Percentiles rank a stretch among this genome's conserved stretches.
Conservation (phyloP, 2,329 filamentous ascomycete species). For the Corynespora cassiicola region DNA sequence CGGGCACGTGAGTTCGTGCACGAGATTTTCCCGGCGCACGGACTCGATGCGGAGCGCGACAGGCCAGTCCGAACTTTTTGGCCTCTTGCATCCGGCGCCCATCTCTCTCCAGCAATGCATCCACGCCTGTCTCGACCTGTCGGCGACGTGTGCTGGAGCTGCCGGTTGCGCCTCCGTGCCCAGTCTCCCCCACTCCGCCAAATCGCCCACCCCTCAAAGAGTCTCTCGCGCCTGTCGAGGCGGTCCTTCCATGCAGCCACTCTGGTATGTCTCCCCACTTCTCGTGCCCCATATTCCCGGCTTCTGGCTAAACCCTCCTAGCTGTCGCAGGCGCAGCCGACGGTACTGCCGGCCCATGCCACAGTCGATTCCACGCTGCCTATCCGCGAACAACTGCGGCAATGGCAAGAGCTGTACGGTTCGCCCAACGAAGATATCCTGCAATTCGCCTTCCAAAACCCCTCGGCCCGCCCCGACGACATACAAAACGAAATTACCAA, state of each 20-base stretch:
- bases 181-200: constrained; percentile 9
- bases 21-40: constrained; percentile 21
- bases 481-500: constrained; percentile 33
- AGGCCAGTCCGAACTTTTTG: constrained; percentile 10
- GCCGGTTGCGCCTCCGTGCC: constrained; percentile 28
- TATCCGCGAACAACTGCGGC: constrained; percentile 35
- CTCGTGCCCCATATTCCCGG: no score
- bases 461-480: constrained; percentile 28
- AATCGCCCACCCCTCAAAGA: constrained; percentile 7
- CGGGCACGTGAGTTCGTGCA: constrained; percentile 25
- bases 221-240: constrained; percentile 13
- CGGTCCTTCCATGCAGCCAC: constrained; percentile 30
- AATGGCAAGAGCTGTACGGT: constrained; percentile 54
- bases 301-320: no score
- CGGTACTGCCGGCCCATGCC: constrained; percentile 8
- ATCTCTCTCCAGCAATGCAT: constrained; percentile 21
- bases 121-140: constrained; percentile 17
- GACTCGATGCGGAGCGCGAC: constrained; percentile 7
- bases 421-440: constrained; percentile 35
- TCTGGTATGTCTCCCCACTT: constrained; percentile 18
- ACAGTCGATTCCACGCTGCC: constrained; percentile 21
- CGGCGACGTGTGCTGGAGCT: constrained; percentile 28
- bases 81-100: constrained; percentile 2
- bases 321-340: no score
- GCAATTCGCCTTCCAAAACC: constrained; percentile 36